Conservation (phyloP, 495 filamentous ascomycete species). For the Parathielavia appendiculata region DNA sequence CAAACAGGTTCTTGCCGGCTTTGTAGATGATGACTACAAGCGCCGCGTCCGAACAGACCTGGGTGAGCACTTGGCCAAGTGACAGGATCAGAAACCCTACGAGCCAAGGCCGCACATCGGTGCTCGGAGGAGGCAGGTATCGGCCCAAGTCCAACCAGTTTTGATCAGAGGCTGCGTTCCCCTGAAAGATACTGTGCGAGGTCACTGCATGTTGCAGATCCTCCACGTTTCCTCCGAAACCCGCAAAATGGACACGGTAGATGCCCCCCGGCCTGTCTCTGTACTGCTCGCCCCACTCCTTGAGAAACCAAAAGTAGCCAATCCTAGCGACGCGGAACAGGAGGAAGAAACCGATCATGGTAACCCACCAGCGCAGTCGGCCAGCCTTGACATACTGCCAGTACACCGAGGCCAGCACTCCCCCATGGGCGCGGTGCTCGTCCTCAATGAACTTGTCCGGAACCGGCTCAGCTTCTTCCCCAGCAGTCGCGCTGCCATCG, state of each 20-base stretch:
- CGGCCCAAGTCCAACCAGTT: constrained; percentile 41
- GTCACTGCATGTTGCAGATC: neutral
- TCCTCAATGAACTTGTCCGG: constrained; percentile 80
- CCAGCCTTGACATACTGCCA: constrained; percentile 80
- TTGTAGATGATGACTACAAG: constrained; percentile 68
- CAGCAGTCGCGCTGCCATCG: constrained; percentile 19
- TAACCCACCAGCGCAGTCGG: constrained; percentile 63
- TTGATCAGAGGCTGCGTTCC: constrained; percentile 14
- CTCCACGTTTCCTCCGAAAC: neutral
- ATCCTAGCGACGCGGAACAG: constrained; percentile 56
- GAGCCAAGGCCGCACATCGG: constrained; percentile 69
- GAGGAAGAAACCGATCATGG: constrained; percentile 53
- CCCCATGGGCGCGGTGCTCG: constrained; percentile 68
- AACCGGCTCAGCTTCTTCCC: constrained; percentile 38
- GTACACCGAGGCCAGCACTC: constrained; percentile 68
- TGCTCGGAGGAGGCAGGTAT: constrained; percentile 57
- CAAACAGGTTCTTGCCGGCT: constrained; percentile 68
- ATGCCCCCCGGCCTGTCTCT: constrained; percentile 18
- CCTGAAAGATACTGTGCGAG: constrained; percentile 5
- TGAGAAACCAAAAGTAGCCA: constrained; percentile 72
- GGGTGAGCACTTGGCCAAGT: constrained; percentile 49
- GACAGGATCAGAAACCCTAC: constrained; percentile 59
- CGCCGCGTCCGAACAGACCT: constrained; percentile 51
- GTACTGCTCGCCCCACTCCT: constrained; percentile 79
- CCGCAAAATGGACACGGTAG: neutral